Evolutionary conservation across 306 rosid species (phyloP), one percentile per base, ranked within the genome.

Genomic region (Pterocarpus santalinus): DNA sequence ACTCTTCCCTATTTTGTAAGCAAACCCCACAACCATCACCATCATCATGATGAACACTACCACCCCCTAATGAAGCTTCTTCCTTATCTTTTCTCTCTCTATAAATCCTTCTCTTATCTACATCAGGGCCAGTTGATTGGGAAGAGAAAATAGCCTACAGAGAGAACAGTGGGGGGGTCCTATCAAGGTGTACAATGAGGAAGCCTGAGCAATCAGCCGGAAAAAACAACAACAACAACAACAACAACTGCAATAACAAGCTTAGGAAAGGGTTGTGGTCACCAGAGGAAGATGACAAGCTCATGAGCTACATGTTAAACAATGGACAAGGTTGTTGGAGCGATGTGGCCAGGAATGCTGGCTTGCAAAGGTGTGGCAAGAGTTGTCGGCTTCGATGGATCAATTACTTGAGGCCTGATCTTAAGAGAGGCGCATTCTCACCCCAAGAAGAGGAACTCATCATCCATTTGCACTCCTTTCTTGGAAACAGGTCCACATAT

Each of bases 301-400:
- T 92, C 38, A 87, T 90, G 90, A 89, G 56, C 70, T 92, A 90
- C 56, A 92, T 92, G 97, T 66, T 89, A 36, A 92, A 81, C 84
- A 92, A 85, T 69, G 97, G 94, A 10, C 97, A 92, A 79, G 94
- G 97, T 38, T 92, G 97, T 52, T 92, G 97, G 97, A 92, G 91
- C 28, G 97, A 92, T 22, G 91, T 92, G 7, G 97, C 97, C 3
- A 84, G 93, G 78, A 90, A 89, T 81, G 97, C 97, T 1, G 97
- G 97, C 35, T 74, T 92, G 33, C 93, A 83, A 51, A 85, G 97
- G 56, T 92, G 97, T 44, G 97, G 97, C 41, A 92, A 92, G 78
- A 92, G 97, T 72, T 92, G 97, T 71, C 90, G 97, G 10, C 89
- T 92, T 55, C 89, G 97, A 13, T 92, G 97, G 97, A 92, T 92